phyloP scores from a whole-genome alignment of 805 yeast genomes.

The Suhomyces prunicola region DNA sequence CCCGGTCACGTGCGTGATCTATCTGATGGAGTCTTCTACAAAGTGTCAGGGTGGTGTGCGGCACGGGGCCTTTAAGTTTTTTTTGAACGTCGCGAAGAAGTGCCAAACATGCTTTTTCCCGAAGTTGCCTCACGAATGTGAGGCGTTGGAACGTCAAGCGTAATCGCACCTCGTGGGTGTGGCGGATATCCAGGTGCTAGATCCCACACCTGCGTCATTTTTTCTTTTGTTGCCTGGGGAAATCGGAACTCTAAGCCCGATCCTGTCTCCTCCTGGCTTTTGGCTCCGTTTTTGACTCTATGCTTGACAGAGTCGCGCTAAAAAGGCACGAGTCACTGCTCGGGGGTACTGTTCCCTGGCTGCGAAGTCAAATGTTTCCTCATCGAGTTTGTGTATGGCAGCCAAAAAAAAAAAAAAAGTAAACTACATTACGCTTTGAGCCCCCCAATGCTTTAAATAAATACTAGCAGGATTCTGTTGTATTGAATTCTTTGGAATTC shows the following conservation, averaged over 20 bases:
- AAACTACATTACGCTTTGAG: background rate
- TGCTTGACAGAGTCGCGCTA: background rate
- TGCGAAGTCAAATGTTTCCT: slow-evolving; percentile 4
- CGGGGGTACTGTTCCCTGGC: background rate
- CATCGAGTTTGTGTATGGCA: background rate
- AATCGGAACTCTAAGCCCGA: background rate
- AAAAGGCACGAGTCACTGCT: background rate
- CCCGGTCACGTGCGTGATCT: background rate
- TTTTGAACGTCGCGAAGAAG: background rate
- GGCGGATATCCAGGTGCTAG: background rate
- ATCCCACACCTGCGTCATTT: background rate
- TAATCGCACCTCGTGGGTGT: background rate
- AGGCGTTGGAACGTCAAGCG: background rate
- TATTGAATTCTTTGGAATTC: background rate
- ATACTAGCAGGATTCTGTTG: background rate
- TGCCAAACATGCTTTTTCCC: background rate
- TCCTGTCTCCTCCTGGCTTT: background rate
- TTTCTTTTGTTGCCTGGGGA: background rate
- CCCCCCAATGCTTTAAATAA: background rate
- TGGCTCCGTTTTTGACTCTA: background rate
- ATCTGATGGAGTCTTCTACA: background rate
- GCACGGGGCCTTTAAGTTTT: background rate
- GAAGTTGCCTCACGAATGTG: background rate
- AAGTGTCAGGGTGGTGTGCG: background rate
- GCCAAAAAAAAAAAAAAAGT: background rate